Conservation (phyloP, 2,329 filamentous ascomycete genomes). For the Colletotrichum sp. region DNA sequence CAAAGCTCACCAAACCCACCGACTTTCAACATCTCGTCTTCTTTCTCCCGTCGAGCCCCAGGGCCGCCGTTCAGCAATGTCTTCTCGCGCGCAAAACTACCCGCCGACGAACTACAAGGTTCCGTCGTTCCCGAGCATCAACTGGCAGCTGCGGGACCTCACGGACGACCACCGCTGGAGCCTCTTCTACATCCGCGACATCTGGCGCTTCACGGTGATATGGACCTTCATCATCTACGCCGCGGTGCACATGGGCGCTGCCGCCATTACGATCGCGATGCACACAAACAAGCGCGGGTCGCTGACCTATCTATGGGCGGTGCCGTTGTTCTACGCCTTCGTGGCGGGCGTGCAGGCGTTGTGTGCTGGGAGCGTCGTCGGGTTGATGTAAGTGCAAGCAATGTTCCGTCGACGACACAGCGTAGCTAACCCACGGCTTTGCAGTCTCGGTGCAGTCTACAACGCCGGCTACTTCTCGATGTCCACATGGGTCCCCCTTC, state of each 20-base stretch:
- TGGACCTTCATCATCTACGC: conserved; percentile 86
- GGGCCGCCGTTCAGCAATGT: neutral
- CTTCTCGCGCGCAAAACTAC: conserved; percentile 24
- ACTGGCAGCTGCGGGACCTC: conserved; percentile 66
- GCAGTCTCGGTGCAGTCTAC: conserved; percentile 80
- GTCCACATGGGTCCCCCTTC: conserved; percentile 93
- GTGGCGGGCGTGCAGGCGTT: conserved; percentile 79
- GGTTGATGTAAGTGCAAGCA: conserved; percentile 68
- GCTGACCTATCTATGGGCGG: conserved; percentile 71
- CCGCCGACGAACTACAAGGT: conserved; percentile 62
- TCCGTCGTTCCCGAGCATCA: conserved; percentile 82
- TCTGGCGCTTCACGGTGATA: conserved; percentile 85
- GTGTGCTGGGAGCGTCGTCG: conserved; percentile 81
- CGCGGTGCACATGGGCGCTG: conserved; percentile 75
- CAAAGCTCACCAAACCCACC: conserved; percentile 9
- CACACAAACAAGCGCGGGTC: conserved; percentile 65
- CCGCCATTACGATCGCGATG: conserved; percentile 73
- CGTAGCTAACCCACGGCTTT: conserved; percentile 1
- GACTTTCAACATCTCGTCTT: neutral
- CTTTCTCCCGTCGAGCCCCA: neutral
- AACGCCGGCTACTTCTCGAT: conserved; percentile 83
- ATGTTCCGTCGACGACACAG: neutral
- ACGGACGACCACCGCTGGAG: conserved; percentile 51
- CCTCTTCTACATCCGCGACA: conserved; percentile 77
- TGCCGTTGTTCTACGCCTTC: conserved; percentile 73